phyloP scores from a whole-genome alignment of 2,329 filamentous ascomycete species.

The Claviceps arundinis region DNA sequence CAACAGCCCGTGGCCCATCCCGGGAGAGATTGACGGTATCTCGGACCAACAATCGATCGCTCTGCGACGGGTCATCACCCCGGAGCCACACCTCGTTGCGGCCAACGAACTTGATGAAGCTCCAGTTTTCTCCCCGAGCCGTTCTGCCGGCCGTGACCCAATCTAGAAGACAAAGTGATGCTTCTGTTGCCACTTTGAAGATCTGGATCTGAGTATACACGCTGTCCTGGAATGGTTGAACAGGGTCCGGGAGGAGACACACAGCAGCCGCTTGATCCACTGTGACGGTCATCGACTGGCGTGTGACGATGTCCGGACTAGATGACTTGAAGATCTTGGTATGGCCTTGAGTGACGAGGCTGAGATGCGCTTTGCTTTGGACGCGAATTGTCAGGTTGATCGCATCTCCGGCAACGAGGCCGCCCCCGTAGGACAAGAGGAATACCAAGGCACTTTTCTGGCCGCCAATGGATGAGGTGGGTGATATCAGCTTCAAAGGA shows the following conservation, averaged over 20 bases:
- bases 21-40: slow-evolving; percentile 69
- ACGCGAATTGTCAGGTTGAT: slow-evolving; percentile 62
- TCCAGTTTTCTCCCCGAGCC: slow-evolving; percentile 83
- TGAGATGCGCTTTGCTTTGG: slow-evolving; percentile 50
- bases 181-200: slow-evolving; percentile 47
- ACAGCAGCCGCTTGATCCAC: slow-evolving; percentile 40
- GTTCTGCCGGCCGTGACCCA: slow-evolving; percentile 86
- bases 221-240: slow-evolving; percentile 78
- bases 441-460: slow-evolving; percentile 68
- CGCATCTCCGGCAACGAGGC: slow-evolving; percentile 75
- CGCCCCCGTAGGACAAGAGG: slow-evolving; percentile 86
- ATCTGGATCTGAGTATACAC: slow-evolving; percentile 74
- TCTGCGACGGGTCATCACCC: slow-evolving; percentile 18
- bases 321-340: slow-evolving; percentile 90
- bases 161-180: slow-evolving; percentile 69
- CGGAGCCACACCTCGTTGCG: slow-evolving; percentile 73
- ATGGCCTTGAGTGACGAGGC: slow-evolving; percentile 59
- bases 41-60: slow-evolving; percentile 57
- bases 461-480: slow-evolving; percentile 45
- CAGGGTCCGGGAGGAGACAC: slow-evolving; percentile 73
- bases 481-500: slow-evolving; percentile 84
- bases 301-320: slow-evolving; percentile 38
- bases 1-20: slow-evolving; percentile 26
- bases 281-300: slow-evolving; percentile 39
- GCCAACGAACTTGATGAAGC: slow-evolving; percentile 63